Conservation (phyloP, 2,329 filamentous ascomycete species). For the Arthrobotrys iridis region DNA sequence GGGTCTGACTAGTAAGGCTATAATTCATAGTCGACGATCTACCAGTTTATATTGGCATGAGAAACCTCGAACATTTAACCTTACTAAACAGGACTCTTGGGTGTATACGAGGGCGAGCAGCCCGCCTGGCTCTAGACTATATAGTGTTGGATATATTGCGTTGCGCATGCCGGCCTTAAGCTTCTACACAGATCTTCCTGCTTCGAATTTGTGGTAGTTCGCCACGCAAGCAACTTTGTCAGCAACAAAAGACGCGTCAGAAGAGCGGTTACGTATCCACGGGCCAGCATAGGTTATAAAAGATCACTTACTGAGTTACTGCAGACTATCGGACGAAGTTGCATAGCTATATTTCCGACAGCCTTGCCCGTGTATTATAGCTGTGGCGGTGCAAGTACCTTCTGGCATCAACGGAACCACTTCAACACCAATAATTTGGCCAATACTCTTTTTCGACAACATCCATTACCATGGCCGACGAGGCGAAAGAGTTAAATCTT, state of each 20-base stretch:
- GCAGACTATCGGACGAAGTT: not conserved
- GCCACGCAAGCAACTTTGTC: slow-evolving; percentile 54
- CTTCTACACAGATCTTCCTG: not conserved
- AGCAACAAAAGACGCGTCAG: slow-evolving; percentile 52
- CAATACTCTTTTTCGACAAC: not conserved
- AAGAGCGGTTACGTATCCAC: slow-evolving; percentile 47
- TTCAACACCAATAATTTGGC: slow-evolving; percentile 4
- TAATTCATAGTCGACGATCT: too few species aligned
- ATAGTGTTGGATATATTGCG: slow-evolving; percentile 33
- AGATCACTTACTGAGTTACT: not conserved
- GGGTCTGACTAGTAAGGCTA: too few species aligned
- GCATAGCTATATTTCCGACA: not conserved
- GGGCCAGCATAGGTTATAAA: slow-evolving; percentile 12
- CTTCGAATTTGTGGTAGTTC: slow-evolving; percentile 10
- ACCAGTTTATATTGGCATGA: too few species aligned
- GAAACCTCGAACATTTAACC: too few species aligned
- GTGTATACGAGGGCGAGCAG: too few species aligned
- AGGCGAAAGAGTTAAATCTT: slow-evolving; percentile 80
- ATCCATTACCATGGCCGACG: slow-evolving; percentile 59
- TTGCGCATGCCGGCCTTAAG: too few species aligned
- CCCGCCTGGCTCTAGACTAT: not conserved
- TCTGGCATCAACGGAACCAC: not conserved
- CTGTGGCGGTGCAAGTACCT: slow-evolving; percentile 26
- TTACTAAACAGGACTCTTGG: too few species aligned
- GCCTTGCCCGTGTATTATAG: slow-evolving; percentile 9